Evolutionary conservation across 441 rosid genomes (phyloP).

Genomic region (Erodium texanum): DNA sequence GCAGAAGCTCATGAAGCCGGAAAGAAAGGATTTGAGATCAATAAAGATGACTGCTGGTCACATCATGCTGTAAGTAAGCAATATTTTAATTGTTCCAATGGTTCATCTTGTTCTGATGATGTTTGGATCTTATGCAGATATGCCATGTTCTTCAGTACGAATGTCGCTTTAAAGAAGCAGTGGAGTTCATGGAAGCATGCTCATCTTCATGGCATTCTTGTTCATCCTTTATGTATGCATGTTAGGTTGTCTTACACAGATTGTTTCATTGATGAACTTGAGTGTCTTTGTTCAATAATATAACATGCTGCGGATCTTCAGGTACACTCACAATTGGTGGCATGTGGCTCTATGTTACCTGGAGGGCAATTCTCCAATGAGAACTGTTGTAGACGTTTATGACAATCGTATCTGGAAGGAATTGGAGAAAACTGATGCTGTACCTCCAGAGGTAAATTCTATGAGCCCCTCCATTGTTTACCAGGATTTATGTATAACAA

Average conservation of each 20-base stretch:
- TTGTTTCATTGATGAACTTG: neutral
- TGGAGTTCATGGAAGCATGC: conserved; percentile 68
- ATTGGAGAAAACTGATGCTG: conserved; percentile 47
- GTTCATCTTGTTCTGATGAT: neutral
- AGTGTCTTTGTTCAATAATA: conserved; percentile 11
- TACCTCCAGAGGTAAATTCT: conserved; percentile 41
- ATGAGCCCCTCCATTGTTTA: neutral
- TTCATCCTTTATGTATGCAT: conserved; percentile 65
- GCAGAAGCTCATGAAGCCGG: conserved; percentile 76
- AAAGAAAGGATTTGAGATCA: conserved; percentile 58
- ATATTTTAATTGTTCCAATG: neutral
- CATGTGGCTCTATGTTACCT: conserved; percentile 86
- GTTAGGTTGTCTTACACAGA: conserved; percentile 8
- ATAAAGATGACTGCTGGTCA: conserved; percentile 63
- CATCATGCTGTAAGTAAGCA: conserved; percentile 72
- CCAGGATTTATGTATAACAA: conserved; percentile 10
- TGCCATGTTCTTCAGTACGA: conserved; percentile 82
- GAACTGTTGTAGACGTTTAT: conserved; percentile 49
- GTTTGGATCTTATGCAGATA: conserved; percentile 35
- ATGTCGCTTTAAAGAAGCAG: conserved; percentile 75
- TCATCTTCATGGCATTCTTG: conserved; percentile 57
- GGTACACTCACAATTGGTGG: conserved; percentile 98
- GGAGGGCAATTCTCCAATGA: conserved; percentile 69
- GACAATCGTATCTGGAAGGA: conserved; percentile 71
- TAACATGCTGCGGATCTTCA: conserved; percentile 16